Percentiles rank a stretch among this genome's conserved stretches.
phyloP scores from a whole-genome alignment of 2,329 filamentous ascomycete genomes.

The Sphaerulina vaccinii region DNA sequence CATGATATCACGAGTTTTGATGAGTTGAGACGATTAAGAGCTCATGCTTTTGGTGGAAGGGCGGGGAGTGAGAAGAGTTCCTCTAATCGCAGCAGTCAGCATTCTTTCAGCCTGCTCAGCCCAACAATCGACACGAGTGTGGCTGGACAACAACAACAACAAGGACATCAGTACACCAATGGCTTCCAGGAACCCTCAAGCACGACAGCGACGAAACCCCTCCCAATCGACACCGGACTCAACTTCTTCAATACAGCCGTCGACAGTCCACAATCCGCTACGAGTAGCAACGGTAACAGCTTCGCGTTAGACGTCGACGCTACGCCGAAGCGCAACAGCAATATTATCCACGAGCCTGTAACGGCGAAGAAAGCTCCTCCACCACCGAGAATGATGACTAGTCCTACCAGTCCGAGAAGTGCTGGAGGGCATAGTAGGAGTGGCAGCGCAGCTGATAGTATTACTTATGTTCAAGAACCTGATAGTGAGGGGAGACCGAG shows the following conservation, averaged over 20 bases:
- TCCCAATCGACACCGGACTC: constrained; percentile 6
- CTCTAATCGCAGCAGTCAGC: constrained; percentile 25
- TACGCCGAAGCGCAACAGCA: constrained; percentile 23
- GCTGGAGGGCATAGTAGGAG: constrained; percentile 38
- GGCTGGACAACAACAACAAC: too few species aligned
- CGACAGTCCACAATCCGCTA: constrained; percentile 23
- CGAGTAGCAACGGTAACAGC: constrained; percentile 18
- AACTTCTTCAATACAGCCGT: too few species aligned
- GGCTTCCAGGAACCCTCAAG: constrained; percentile 22
- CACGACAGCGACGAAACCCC: constrained; percentile 12
- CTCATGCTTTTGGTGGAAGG: constrained; percentile 56
- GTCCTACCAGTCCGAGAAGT: constrained; percentile 12
- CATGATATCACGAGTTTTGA: constrained; percentile 31
- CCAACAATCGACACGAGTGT: constrained; percentile 15
- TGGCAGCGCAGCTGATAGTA: constrained; percentile 62
- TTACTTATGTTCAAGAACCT: constrained; percentile 64
- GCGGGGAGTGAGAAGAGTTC: constrained; percentile 17
- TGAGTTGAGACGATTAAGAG: constrained; percentile 42
- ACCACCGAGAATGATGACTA: constrained; percentile 10
- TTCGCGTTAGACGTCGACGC: constrained; percentile 24
- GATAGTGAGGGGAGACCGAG: constrained; percentile 59
- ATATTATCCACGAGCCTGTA: constrained; percentile 16
- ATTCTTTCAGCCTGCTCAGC: constrained; percentile 18
- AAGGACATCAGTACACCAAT: constrained; percentile 27
- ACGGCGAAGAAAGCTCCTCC: constrained; percentile 24